Evolutionary conservation across 164 flowering plant genomes (phyloP), one percentile per base, ranked within the genome.

Genomic region (Berberis thunbergii): DNA sequence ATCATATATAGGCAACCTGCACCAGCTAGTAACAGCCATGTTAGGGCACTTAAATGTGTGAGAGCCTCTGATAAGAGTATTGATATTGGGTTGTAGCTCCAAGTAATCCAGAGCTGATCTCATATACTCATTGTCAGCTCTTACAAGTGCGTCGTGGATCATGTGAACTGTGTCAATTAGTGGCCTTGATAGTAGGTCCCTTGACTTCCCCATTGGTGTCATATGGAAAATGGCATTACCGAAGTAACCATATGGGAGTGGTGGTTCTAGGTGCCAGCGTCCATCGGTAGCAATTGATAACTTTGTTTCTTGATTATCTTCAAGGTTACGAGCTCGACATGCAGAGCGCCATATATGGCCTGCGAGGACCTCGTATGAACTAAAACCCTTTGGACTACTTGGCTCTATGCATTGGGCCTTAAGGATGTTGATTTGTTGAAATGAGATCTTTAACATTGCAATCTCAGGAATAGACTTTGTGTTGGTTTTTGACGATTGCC

Each of bases 81-180:
- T 72, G 2, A 84, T 63, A 66, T 86, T 87, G 1, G 88, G 83
- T 70, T 84, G 87, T 54, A 79, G 45, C 73, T 86, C 93, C 40
- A 89, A 60, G 74, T 81, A 85, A 69, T 86, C 91, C 0, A 89
- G 71, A 13, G 89, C 96, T 2, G 96, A 89, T 65, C 85, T 78
- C 41, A 89, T 43, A 58, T 86, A 86, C 7, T 80, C 82, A 6
- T 83, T 64, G 62, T 88, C 85, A 83, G 81, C 81, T 13, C 76
- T 58, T 2, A 39, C 80, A 73, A 89, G 49, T 0, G 80, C 78
- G 6, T 87, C 82, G 6, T 80, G 87, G 7, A 89, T 82, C 57
- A 43, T 64, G 38, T 76, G 52, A 0, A 86, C 91, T 1, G 83
- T 73, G 13, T 75, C 81, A 76, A 83, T 78, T 3, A 78, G 52